These are phyloP conservation scores for Suhomyces faveliae DNA, from an alignment of 805 yeast genomes.

Conservation along the genomic window DNA sequence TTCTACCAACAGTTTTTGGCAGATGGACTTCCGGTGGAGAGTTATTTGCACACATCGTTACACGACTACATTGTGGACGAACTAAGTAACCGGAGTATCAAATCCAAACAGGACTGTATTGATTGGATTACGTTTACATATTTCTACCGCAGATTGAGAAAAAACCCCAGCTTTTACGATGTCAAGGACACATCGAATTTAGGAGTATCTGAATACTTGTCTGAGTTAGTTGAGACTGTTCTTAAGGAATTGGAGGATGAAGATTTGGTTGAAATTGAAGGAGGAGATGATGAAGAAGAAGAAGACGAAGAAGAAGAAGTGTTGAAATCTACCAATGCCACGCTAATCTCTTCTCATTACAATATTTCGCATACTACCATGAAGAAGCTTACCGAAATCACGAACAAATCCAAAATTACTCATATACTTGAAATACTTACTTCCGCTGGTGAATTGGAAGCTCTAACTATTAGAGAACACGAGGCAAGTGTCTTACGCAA, in stretches of 20 bases:
- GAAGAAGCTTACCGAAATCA: conserved; percentile 56
- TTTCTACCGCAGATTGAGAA: conserved; percentile 74
- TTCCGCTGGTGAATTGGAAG: conserved; percentile 70
- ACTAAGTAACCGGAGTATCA: conserved; percentile 62
- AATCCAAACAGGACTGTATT: conserved; percentile 76
- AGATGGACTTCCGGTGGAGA: conserved; percentile 82
- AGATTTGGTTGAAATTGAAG: conserved; percentile 60
- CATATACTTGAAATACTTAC: conserved; percentile 65
- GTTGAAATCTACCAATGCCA: conserved; percentile 63
- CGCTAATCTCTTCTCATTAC: conserved; percentile 74
- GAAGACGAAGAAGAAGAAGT: conserved; percentile 34
- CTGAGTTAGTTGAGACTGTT: conserved; percentile 76
- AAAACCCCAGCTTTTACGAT: conserved; percentile 90
- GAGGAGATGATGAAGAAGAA: conserved; percentile 37
- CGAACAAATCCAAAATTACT: conserved; percentile 55
- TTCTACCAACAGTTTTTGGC: conserved; percentile 71
- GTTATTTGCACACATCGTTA: conserved; percentile 56
- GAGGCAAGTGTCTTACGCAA: conserved; percentile 51
- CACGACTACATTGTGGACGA: conserved; percentile 74
- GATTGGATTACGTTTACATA: conserved; percentile 87
- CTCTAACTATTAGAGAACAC: conserved; percentile 56
- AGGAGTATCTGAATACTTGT: conserved; percentile 77
- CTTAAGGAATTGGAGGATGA: conserved; percentile 61
- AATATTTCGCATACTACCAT: conserved; percentile 64
- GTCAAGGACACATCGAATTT: conserved; percentile 57